Base-by-base conservation (phyloP, 2,329 filamentous ascomycete genomes). In the Botrytis porri region DNA sequence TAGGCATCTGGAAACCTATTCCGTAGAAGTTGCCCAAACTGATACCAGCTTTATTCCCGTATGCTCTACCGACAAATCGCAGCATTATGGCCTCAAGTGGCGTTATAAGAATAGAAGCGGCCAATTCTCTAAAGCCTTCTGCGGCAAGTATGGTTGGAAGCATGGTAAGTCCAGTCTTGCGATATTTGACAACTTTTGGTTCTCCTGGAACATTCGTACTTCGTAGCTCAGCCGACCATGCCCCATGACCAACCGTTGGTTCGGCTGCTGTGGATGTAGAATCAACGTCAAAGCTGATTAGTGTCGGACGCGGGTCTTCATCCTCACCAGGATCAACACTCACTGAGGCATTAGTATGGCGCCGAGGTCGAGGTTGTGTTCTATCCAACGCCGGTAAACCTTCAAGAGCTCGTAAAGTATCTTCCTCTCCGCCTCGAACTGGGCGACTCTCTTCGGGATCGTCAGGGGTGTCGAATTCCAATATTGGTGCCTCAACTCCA, bases 201-300 rank as follows among this genome's bases (percentile, higher is more conserved):
- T 73, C 62, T 63, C 75, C 75, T n/a, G 76, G 76, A 29, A 81
- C 80, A 69, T 80, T 80, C 9, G 79, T 78, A 72, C 76, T 80
- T 57, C 80, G 75, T 29, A 82, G 73, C 67, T 81, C 80, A n/a
- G 80, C 80, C 22, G 80, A 81, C 79, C 80, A 81, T 3, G 78
- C 75, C 8, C 78, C 77, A 7, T 74, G 70, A 14, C 76, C 71
- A 57, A 69, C 72, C 25, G 78, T 76, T 25, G 75, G 70, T 60
- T 79, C 78, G 25, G 54, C 54, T 32, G 63, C 18, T 32, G 71
- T 62, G n/a, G 66, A 60, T 65, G 77, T 76, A 37, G 79, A 75
- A 70, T 81, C 79, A 1, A 81, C 80, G 73, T 82, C 80, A 72
- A 81, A 81, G 41, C 78, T 80, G 22, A 82, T 81, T 25, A 81